Base-by-base conservation (phyloP, 2,329 filamentous ascomycete species). In the Fusarium xyrophilum region DNA sequence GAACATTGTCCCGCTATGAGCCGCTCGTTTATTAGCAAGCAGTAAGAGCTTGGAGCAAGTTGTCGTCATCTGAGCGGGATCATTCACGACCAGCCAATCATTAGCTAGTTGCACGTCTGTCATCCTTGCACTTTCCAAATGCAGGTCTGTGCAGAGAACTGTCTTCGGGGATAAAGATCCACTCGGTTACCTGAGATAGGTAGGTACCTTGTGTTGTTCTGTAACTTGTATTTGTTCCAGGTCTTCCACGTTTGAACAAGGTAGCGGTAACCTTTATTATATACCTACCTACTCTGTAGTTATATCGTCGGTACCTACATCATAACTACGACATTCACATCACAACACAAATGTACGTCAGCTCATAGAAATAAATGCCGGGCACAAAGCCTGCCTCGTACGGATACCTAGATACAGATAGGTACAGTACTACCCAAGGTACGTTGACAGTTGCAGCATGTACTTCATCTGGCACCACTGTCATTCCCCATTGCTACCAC, bases 51-150 rank as follows among this genome's bases (percentile, higher is more conserved):
- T 52, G 62, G 67, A 61, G 64, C 67, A 47, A 63, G 33, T 38
- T 30, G 65, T 69, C 71, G 71, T 74, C 71, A 73, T 70, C 52
- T 19, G 39, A 48, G 61, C 53, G 43, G 43, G 51, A 12, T 25
- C 21, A n/a, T 35, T 5, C n/a, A n/a, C 11, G 56, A 23, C 66
- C 68, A 71, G 73, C 72, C 70, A 74, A 73, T 74, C 48, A 68
- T 7, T 23, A 36, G 43, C 43, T 36, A 27, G 43, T 47, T 38
- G 57, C 50, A 57, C 52, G 65, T 63, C 66, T 48, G 51, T 53
- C 50, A 68, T 67, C 47, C 55, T 36, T 60, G 58, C 59, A 47
- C 51, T 63, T 42, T 46, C 66, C 61, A 32, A 62, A 62, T 63
- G 62, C 60, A 62, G 62, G 57, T 50, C 55, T 54, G 59, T 60